Evolutionary conservation across 139 green algal species (phyloP).

Genomic region (Micromonas commoda): DNA sequence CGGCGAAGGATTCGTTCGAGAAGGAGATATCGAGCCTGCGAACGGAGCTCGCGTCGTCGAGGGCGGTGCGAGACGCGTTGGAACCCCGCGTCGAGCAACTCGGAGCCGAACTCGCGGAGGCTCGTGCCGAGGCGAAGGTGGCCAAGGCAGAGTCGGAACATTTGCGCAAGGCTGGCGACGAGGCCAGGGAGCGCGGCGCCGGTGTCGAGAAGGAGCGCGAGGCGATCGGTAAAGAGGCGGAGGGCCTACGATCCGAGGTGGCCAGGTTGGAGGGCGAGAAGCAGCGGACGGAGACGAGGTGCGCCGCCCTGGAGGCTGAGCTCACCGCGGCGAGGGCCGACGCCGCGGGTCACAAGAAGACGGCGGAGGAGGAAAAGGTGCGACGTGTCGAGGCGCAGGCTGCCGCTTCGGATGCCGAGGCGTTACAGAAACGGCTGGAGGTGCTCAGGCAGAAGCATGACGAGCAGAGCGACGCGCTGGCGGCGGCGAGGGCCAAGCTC

Average conservation of each 20-base stretch:
- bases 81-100: neutral
- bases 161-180: neutral
- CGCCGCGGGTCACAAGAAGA: too few species aligned
- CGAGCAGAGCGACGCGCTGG: neutral
- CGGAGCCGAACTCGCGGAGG: neutral
- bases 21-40: neutral
- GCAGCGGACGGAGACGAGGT: constrained; percentile 6
- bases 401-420: too few species aligned
- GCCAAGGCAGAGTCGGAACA: neutral
- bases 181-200: neutral
- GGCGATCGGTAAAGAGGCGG: neutral
- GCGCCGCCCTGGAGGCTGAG: too few species aligned
- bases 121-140: neutral
- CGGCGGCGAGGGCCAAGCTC: neutral
- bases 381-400: too few species aligned
- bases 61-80: neutral
- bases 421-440: too few species aligned
- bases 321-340: too few species aligned
- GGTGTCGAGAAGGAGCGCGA: neutral
- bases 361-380: too few species aligned
- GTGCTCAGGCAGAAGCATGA: too few species aligned
- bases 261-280: neutral
- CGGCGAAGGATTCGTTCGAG: neutral
- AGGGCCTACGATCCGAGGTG: neutral
- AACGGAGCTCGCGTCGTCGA: neutral